Evolutionary conservation across 257 asterid genomes (phyloP), one percentile per base, ranked within the genome.

Genomic region (Gentiana macrophylla): DNA sequence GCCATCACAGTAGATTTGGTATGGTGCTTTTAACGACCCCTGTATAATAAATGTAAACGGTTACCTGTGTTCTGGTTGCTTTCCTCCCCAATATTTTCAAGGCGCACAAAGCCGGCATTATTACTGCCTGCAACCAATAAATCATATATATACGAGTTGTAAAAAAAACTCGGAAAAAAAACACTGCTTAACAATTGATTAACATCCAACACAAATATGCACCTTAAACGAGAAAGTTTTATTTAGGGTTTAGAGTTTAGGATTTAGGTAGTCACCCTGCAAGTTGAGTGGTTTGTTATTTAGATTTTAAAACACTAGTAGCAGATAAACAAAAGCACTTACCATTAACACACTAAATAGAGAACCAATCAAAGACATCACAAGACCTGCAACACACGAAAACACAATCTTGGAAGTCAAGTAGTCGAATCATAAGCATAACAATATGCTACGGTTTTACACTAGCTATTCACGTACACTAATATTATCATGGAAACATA

Each of bases 281-380:
- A 2, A 35, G 37, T 49, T 38, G 2, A 4, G 35, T 62, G 8
- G 4, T 15, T 10, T 15, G 33, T 32, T 52, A 6, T 43, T 36
- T 6, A 15, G 10, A 53, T 45, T 44, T 47, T 50, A 15, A 37
- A 53, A 8, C 58, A 37, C 32, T 13, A 54, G 12, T 32, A 32
- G 67, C 33, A 2, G 15, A 24, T 24, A 24, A 24, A 24, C 24
- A 24, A 47, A 36, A 35, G 37, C 49, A 67, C 81, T 77, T 73
- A 89, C 94, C 95, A 86, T 77, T 36, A 89, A 80, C 60, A 85
- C 62, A 56, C 95, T 84, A 57, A 84, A 75, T 62, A 89, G 80
- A 12, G 95, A 89, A 50, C 95, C 97, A 62, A 82, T 74, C 62
- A 89, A 69, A 67, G 97, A 80, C 95, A 86, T 89, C 79, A 86